Base-by-base conservation (phyloP, 805 yeast species). In the Saccharomycopsis oosterbeekiorum region DNA sequence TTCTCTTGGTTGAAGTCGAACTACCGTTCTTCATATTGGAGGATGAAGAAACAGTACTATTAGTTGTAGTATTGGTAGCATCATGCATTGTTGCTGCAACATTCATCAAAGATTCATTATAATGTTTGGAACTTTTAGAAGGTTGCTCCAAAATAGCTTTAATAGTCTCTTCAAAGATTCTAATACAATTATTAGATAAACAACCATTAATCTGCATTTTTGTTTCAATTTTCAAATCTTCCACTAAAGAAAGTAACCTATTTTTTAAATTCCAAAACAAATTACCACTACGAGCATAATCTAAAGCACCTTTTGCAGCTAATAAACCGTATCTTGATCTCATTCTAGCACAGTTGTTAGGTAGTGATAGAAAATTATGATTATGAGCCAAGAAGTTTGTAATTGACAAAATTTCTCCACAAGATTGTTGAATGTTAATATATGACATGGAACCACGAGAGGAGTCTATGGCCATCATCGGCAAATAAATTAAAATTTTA, bases 261-360 rank as follows among this genome's bases (percentile, higher is more conserved):
- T 73, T 77, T 65, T 83, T 86, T 69, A 85, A 83, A 58, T 85
- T 90, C 68, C 83, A 88, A 69, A 85, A 84, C 60, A 90, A 72
- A 1, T 93, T 84, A 0, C 97, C 96, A 43, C 91, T 90, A 69
- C 89, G 83, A 1, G 89, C 84, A 69, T 88, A 89, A 65, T 90
- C 97, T 60, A 91, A 75, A 0, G 90, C 82, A 15, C 96, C 91
- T 65, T 83, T 82, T 0, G 91, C 89, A 34, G 85, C 86, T 56
- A 86, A 67, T 37, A 88, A 74, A 0, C 87, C 77, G 65, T 85
- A 78, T 56, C 90, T 74, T 1, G 88, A 83, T 67, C 81, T 83
- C 63, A 85, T 83, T 63, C 90, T 71, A 0, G 87, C 75, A 10
- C 82, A 72, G 65, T 85, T 86, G 55, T 85, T 70, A 0, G 94